Percentiles rank a stretch among this genome's conserved stretches.
Conservation (phyloP, 805 yeast species). For the Allodekkera sacchari region DNA sequence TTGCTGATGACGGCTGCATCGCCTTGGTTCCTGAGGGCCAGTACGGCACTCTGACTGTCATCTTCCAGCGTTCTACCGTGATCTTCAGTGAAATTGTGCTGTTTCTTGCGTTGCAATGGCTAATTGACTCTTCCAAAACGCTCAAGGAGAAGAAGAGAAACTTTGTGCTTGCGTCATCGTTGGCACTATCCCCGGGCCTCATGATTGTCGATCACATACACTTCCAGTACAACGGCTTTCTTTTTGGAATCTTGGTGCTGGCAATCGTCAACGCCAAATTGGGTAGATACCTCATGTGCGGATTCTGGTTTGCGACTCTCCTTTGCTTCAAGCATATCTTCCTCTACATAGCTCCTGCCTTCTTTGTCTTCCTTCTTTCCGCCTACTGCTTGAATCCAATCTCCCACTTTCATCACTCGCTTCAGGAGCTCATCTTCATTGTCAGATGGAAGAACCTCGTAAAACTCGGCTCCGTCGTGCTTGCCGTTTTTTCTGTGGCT, state of each 20-base stretch:
- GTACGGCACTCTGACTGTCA: constrained; percentile 72
- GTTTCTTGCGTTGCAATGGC: constrained; percentile 65
- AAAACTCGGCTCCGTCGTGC: constrained; percentile 56
- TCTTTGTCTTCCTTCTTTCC: constrained; percentile 69
- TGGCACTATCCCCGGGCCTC: constrained; percentile 83
- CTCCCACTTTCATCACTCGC: constrained; percentile 14
- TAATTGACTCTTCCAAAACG: constrained; percentile 39
- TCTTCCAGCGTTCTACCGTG: constrained; percentile 78
- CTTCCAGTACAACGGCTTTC: constrained; percentile 93
- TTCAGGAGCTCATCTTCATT: constrained; percentile 9
- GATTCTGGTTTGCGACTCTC: constrained; percentile 61
- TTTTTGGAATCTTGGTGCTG: constrained; percentile 74
- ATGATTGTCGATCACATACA: constrained; percentile 91
- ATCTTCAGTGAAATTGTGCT: constrained; percentile 66
- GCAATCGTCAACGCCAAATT: constrained; percentile 66
- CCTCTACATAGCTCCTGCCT: constrained; percentile 90
- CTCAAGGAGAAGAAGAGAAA: constrained; percentile 36
- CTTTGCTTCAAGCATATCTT: constrained; percentile 93
- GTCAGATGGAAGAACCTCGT: constrained; percentile 49
- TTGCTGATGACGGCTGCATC: constrained; percentile 68
- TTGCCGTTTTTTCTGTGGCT: constrained; percentile 54
- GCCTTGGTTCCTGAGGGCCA: constrained; percentile 55
- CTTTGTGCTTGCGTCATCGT: constrained; percentile 72
- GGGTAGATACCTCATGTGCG: constrained; percentile 49
- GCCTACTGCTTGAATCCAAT: constrained; percentile 52